Percentiles rank a stretch among this genome's conserved stretches.
These are phyloP conservation scores for Bauhinia variegata DNA, from an alignment of 306 rosid species.

Conservation along the genomic window DNA sequence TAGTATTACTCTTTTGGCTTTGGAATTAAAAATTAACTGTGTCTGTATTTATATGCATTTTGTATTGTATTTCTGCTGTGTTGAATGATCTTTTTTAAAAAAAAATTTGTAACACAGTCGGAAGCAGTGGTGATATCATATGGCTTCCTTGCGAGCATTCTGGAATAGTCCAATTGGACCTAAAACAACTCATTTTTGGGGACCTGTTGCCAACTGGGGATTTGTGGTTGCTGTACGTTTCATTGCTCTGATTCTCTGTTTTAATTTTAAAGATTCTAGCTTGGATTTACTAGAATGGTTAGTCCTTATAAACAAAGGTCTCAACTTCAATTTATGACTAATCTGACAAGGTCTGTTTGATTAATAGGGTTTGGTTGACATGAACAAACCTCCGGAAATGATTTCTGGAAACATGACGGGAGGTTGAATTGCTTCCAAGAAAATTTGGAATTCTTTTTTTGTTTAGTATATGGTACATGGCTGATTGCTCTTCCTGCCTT, in stretches of 20 bases:
- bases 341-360: constrained; percentile 13
- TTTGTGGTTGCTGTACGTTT: constrained; percentile 89
- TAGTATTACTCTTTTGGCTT: constrained; percentile 14
- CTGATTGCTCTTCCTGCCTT: constrained; percentile 9
- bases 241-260: constrained; percentile 16
- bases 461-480: not conserved
- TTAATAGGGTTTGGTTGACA: constrained; percentile 81
- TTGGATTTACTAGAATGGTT: constrained; percentile 9
- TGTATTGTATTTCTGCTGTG: constrained; percentile 4
- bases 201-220: constrained; percentile 97
- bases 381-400: constrained; percentile 91
- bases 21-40: not conserved
- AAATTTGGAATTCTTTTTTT: not conserved
- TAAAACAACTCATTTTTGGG: constrained; percentile 97
- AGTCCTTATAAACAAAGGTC: not conserved
- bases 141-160: constrained; percentile 86
- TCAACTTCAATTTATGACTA: constrained; percentile 16
- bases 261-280: not conserved
- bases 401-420: constrained; percentile 94
- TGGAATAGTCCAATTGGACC: constrained; percentile 93
- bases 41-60: not conserved
- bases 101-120: not conserved
- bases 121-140: constrained; percentile 32
- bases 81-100: constrained; percentile 5
- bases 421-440: constrained; percentile 50